Evolutionary conservation across 192 early-diverging fungal genomes (phyloP).

Genomic region (Radiomyces spectabilis): DNA sequence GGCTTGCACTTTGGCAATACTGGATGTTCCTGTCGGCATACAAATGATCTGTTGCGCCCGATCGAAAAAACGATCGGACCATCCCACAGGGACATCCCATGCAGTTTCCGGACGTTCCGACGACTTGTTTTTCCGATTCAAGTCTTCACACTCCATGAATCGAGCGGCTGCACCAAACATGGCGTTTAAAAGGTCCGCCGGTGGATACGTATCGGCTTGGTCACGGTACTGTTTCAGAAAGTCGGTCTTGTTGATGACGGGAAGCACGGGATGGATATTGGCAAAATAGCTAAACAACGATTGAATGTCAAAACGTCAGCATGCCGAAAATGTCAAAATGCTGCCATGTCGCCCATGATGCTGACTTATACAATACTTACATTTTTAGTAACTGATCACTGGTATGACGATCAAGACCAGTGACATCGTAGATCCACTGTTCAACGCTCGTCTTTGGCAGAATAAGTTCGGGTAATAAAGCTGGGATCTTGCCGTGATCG

Average conservation of each 20-base stretch:
- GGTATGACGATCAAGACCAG: slow-evolving; percentile 20
- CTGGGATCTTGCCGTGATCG: no score
- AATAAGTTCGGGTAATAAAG: no score
- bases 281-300: slow-evolving; percentile 55
- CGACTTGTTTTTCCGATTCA: slow-evolving; percentile 5
- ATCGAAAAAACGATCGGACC: slow-evolving; percentile 29
- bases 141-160: slow-evolving; percentile 16
- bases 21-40: slow-evolving; percentile 1
- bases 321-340: no score
- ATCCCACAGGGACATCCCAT: slow-evolving; percentile 22
- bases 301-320: no score
- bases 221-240: slow-evolving; percentile 42
- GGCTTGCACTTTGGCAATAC: slow-evolving; percentile 19
- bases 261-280: slow-evolving; percentile 62
- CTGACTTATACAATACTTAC: slow-evolving; percentile 3
- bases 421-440: slow-evolving; percentile 23
- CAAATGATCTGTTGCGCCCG: slow-evolving; percentile 9
- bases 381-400: slow-evolving; percentile 24
- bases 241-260: slow-evolving; percentile 55
- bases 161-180: slow-evolving; percentile 29
- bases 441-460: no score
- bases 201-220: slow-evolving; percentile 17
- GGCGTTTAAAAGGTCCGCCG: slow-evolving; percentile 15
- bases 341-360: no score
- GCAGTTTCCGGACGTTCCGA: slow-evolving; percentile 4